A percentile compares a stretch with the other conserved stretches of the same genome.
Conservation (phyloP, 208 protist genomes). For the Crithidia fasciculata region DNA sequence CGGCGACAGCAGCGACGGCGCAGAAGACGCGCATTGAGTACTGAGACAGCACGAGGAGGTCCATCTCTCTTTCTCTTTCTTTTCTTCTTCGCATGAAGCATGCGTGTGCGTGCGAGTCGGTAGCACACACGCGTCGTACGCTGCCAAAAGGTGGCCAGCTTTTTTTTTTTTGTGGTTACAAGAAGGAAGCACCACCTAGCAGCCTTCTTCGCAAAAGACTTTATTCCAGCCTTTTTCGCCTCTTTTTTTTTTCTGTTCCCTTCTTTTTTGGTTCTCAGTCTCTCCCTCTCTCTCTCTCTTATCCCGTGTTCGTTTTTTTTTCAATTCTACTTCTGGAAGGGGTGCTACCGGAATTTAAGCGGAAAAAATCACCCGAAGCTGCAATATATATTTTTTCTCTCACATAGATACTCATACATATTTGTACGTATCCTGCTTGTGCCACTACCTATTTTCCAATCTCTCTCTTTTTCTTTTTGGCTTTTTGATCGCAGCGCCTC, state of each 20-base stretch:
- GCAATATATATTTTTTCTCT: no score
- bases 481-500: no score
- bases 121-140: no score
- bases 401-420: neutral
- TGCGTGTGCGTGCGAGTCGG: neutral
- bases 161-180: slow-evolving; percentile 9
- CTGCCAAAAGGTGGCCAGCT: no score
- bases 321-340: neutral
- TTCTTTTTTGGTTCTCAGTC: neutral
- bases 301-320: slow-evolving; percentile 5
- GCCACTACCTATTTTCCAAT: no score
- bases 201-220: neutral
- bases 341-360: no score
- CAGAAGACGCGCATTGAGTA: neutral
- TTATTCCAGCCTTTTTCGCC: neutral
- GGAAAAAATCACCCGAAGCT: no score
- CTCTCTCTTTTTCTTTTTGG: no score
- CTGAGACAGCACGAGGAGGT: neutral
- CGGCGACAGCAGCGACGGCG: neutral
- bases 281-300: neutral
- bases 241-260: slow-evolving; percentile 2
- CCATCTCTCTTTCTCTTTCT: neutral
- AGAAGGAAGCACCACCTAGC: neutral
- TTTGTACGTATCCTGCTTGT: neutral
- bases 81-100: neutral